These are phyloP conservation scores for Yamadazyma aaseri DNA, from an alignment of 1,139 yeast species.

Conservation along the genomic window DNA sequence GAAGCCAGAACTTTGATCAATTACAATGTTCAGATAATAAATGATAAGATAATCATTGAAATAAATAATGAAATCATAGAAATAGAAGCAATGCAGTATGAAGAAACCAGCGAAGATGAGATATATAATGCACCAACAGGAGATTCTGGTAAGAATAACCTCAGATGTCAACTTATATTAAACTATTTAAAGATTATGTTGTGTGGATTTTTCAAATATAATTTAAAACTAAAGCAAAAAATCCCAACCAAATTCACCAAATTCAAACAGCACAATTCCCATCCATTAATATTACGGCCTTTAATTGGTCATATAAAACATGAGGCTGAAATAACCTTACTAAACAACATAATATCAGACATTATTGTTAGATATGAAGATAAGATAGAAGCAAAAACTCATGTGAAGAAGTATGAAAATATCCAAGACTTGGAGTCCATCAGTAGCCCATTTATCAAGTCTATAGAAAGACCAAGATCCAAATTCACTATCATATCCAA, in stretches of 20 bases:
- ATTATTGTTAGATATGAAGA: conserved; percentile 36
- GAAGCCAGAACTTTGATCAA: conserved; percentile 77
- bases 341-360: conserved; percentile 24
- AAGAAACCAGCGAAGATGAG: conserved; percentile 44
- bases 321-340: conserved; percentile 45
- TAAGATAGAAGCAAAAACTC: conserved; percentile 18
- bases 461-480: conserved; percentile 37
- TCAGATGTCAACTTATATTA: conserved; percentile 53
- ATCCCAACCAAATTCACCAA: conserved; percentile 51
- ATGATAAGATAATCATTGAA: conserved; percentile 66
- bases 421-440: conserved; percentile 18
- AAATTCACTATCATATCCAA: conserved; percentile 17
- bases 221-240: conserved; percentile 45
- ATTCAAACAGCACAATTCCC: conserved; percentile 49
- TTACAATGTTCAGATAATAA: conserved; percentile 66
- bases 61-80: conserved; percentile 67
- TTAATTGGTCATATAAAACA: conserved; percentile 69
- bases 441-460: conserved; percentile 39
- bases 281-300: conserved; percentile 60
- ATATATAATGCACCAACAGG: conserved; percentile 31
- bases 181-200: conserved; percentile 57
- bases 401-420: conserved; percentile 27
- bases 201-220: conserved; percentile 57
- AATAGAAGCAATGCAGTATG: conserved; percentile 58
- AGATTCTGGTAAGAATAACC: conserved; percentile 32